Evolutionary conservation across 805 yeast genomes (phyloP), one percentile per base, ranked within the genome.

Genomic region (Candida lessepsii): DNA sequence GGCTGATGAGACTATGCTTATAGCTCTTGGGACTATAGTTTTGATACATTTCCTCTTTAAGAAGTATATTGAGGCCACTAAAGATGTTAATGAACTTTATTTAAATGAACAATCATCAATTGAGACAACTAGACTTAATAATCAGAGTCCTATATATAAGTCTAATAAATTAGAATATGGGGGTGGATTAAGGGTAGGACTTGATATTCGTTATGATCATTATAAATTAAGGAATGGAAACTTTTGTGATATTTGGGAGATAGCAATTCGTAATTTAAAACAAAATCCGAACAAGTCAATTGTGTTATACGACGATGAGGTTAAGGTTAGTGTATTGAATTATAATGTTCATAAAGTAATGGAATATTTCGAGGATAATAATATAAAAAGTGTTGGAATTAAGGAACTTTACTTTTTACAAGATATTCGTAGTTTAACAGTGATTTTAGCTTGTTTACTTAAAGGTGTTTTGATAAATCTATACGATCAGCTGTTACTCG

Each of bases 71-170:
- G 63, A 69, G 14, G 58, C 61, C 37, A 50, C 71, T 26, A 70
- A 73, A 37, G 89, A 83, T 50, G 75, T 81, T 19, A 76, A 76
- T 40, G 77, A 75, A 33, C 60, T 77, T 24, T 82, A 82, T 9
- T 61, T 83, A 23, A 57, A 63, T 26, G 74, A 78, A 49, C 96
- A 89, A 58, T 75, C 95, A 1, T 70, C 80, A 15, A 61, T 83
- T 24, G 76, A 83, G 2, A 63, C 80, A 5, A 81, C 86, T 1
- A 69, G 95, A n/a, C 67, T 73, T 30, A 67, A 70, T 4, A 70
- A 75, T 36, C 95, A 89, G 57, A 76, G 90, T 11, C 90, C 96
- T 0, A 67, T 85, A 9, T 81, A 85, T 58, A 73, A 93, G 47
- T 83, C 88, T 37, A 78, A 79, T 33, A 80, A 83, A 49, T 78